Evolutionary conservation across 2,329 filamentous ascomycete genomes (phyloP), one percentile per base, ranked within the genome.

Genomic region (Phialocephala subalpina): DNA sequence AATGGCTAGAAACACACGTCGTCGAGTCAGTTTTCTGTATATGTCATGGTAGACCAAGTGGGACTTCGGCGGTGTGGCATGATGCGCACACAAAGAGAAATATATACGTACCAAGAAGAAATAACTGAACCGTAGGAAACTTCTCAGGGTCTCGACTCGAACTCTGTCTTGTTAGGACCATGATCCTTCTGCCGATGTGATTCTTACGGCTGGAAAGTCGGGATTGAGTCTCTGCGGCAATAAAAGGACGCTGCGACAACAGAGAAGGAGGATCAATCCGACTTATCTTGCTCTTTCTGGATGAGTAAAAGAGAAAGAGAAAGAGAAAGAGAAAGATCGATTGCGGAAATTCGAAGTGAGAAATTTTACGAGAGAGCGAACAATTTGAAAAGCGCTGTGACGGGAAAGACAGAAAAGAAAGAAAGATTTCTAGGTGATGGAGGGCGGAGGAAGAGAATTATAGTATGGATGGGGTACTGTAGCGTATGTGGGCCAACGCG

Each of bases 111-210:
- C 93, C 92, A 71, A 97, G 86, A 20, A 97, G 81, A 73, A 95
- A 94, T 29, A 97, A 88, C 78, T 97, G 94, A 27, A 88, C 80
- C 8, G 91, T 88, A 3, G 94, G 94, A 75, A 97, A 97, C 74
- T 88, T 88, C 80, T 93, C 86, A 71, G 88, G 85, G 79, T 91
- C 85, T 81, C 84, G 85, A 77, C 80, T 80, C 53, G 70, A 69
- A 65, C 62, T 72, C 69, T 71, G 72, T 61, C 47, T 69, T 59
- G 71, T 74, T 71, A 71, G 72, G 63, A 55, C 60, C 73, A 76
- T 76, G 68, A 68, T 67, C 64, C 67, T 62, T 62, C 14, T 56
- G 45, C 53, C 63, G 63, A 60, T 60, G 58, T 62, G 61, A 67
- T 59, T 72, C 68, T 74, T 71, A 72, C 67, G 67, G 58, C 64